These are phyloP conservation scores for Dothideomycetidae sp. DNA, from an alignment of 2,329 filamentous ascomycete genomes.

Conservation along the genomic window DNA sequence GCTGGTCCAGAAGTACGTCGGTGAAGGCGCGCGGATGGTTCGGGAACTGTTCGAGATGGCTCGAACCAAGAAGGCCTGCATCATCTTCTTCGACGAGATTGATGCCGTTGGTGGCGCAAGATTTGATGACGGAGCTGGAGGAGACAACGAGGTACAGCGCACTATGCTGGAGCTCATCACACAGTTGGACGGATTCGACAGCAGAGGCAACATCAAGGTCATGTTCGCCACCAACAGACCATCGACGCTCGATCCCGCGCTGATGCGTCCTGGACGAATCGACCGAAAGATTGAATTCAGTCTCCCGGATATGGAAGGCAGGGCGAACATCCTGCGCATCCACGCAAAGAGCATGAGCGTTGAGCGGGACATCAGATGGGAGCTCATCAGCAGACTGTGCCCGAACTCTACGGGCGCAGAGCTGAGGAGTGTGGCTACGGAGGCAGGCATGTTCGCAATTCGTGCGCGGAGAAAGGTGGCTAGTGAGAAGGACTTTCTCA, in stretches of 20 bases:
- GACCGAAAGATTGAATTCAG: conserved; percentile 99
- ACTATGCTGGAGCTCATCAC: conserved; percentile 98
- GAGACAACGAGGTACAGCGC: conserved; percentile 93
- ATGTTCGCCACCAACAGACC: conserved; percentile 98
- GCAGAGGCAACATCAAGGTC: conserved; percentile 95
- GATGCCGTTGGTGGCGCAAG: conserved; percentile 90
- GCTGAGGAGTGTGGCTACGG: conserved; percentile 88
- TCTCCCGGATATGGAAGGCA: conserved; percentile 87
- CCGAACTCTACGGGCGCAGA: conserved; percentile 96
- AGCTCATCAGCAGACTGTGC: conserved; percentile 91
- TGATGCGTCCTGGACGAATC: conserved; percentile 95
- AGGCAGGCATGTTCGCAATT: conserved; percentile 98
- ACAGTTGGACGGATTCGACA: conserved; percentile 91
- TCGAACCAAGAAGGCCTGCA: conserved; percentile 97
- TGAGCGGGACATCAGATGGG: conserved; percentile 96
- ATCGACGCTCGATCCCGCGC: conserved; percentile 85
- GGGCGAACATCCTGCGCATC: conserved; percentile 93
- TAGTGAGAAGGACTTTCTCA: conserved; percentile 96
- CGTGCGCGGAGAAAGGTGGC: conserved; percentile 90
- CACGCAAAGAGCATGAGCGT: conserved; percentile 99
- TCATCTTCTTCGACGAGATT: conserved; percentile 99
- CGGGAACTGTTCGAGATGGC: conserved; percentile 99
- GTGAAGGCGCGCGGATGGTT: conserved; percentile 96
- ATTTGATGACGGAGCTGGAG: conserved; percentile 91
- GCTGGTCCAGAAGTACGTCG: conserved; percentile 96